Conservation (phyloP, 768 basidiomycete species). For the Royoungia palumana region DNA sequence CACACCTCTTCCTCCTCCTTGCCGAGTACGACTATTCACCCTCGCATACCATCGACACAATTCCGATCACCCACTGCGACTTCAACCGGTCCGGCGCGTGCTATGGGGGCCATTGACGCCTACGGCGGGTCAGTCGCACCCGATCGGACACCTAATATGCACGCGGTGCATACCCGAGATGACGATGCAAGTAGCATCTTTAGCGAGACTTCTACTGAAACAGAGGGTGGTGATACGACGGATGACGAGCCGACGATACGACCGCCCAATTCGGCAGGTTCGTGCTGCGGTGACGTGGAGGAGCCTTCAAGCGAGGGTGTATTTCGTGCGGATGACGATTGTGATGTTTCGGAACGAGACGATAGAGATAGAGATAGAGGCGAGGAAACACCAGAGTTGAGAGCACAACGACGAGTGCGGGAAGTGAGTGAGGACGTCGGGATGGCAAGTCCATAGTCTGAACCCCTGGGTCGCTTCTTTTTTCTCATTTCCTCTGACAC, state of each 20-base stretch:
- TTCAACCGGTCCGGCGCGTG: conserved; percentile 38
- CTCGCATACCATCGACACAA: conserved; percentile 17
- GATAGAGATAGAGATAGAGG: conserved; percentile 29
- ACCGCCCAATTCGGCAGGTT: conserved; percentile 41
- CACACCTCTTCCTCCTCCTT: conserved; percentile 22
- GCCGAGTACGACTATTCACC: conserved; percentile 19
- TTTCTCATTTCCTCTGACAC: neutral
- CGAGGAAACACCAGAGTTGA: conserved; percentile 32
- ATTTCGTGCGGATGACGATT: conserved; percentile 18
- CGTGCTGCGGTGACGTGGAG: conserved; percentile 38
- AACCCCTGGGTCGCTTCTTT: neutral
- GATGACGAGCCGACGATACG: conserved; percentile 85
- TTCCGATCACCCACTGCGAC: conserved; percentile 17
- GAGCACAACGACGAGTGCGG: conserved; percentile 27
- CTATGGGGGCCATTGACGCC: conserved; percentile 55
- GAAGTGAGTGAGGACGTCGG: conserved; percentile 32
- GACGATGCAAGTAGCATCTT: conserved; percentile 34
- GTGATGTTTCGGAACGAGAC: conserved; percentile 15
- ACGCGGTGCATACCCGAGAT: conserved; percentile 24
- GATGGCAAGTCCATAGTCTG: conserved; percentile 29
- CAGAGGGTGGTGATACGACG: conserved; percentile 57
- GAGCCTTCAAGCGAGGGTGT: conserved; percentile 32
- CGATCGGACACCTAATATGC: conserved; percentile 28
- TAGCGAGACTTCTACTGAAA: conserved; percentile 44
- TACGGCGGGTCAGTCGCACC: conserved; percentile 43